Percentiles rank a stretch among this genome's conserved stretches.
Evolutionary conservation across 345 rosid genomes (phyloP).

Genomic region (Hibiscus trionum): DNA sequence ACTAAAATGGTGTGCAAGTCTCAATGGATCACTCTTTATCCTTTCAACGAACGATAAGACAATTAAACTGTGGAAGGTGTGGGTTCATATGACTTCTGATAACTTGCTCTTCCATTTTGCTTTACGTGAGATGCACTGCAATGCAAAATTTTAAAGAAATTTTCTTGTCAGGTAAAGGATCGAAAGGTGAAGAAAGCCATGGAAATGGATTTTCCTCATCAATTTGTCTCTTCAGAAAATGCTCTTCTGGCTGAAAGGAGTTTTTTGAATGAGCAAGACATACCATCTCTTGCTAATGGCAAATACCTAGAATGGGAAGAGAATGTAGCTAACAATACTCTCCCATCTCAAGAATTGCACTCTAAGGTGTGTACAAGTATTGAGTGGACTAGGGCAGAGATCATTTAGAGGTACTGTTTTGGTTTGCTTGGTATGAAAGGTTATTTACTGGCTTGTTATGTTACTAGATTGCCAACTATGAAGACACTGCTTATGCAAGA

Average conservation of each 20-base stretch:
- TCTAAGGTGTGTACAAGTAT: slow-evolving; percentile 29
- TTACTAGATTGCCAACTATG: slow-evolving; percentile 35
- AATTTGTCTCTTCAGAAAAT: slow-evolving; percentile 44
- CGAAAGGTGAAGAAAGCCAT: slow-evolving; percentile 39
- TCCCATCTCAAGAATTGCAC: slow-evolving; percentile 18
- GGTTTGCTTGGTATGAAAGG: slow-evolving; percentile 5
- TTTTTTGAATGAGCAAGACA: slow-evolving; percentile 30
- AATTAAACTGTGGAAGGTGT: slow-evolving; percentile 70
- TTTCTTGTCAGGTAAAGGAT: slow-evolving; percentile 37
- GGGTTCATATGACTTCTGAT: background rate
- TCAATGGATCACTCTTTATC: slow-evolving; percentile 38
- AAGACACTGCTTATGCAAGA: slow-evolving; percentile 38
- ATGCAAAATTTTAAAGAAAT: background rate
- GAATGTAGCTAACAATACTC: slow-evolving; percentile 15
- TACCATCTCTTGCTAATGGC: slow-evolving; percentile 28
- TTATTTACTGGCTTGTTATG: slow-evolving; percentile 15
- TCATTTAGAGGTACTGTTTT: background rate
- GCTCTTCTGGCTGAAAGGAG: slow-evolving; percentile 48
- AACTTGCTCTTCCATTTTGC: background rate
- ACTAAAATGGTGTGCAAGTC: slow-evolving; percentile 47
- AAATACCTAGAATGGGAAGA: slow-evolving; percentile 28
- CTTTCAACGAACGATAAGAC: slow-evolving; percentile 67
- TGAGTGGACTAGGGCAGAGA: background rate
- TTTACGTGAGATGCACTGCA: background rate
- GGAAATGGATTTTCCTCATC: slow-evolving; percentile 28